phyloP scores from a whole-genome alignment of 164 flowering plant species.

The Vitis riparia region DNA sequence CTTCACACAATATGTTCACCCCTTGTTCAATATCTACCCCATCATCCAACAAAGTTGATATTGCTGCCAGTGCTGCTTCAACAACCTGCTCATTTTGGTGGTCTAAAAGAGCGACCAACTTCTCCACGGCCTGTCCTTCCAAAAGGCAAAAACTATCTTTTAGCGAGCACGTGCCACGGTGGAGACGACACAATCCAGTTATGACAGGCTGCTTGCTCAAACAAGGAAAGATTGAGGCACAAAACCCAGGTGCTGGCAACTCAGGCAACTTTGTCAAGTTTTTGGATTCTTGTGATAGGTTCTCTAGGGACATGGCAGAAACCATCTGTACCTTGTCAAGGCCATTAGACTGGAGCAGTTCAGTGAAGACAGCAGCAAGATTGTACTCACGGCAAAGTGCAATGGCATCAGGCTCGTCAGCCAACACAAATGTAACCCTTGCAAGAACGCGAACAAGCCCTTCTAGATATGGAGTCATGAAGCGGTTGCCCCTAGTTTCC shows the following conservation, averaged over 20 bases:
- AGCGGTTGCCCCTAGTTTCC: constrained; percentile 68
- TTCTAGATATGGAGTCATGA: constrained; percentile 77
- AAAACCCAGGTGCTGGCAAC: constrained; percentile 60
- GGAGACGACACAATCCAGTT: constrained; percentile 69
- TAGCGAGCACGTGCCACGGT: constrained; percentile 70
- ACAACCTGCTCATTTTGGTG: constrained; percentile 81
- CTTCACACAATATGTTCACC: constrained; percentile 55
- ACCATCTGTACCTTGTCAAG: constrained; percentile 86
- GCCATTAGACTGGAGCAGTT: constrained; percentile 75
- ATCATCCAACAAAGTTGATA: constrained; percentile 82
- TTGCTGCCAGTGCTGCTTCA: constrained; percentile 84
- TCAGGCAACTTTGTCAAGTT: constrained; percentile 66
- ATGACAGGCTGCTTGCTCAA: constrained; percentile 61
- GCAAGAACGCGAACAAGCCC: constrained; percentile 82
- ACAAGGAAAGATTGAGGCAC: constrained; percentile 69
- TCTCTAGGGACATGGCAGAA: constrained; percentile 85
- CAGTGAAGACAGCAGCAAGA: constrained; percentile 68
- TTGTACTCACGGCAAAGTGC: constrained; percentile 60
- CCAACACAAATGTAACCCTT: constrained; percentile 73
- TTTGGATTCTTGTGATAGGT: constrained; percentile 66
- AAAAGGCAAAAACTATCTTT: constrained; percentile 77
- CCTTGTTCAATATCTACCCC: constrained; percentile 78
- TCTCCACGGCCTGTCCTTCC: constrained; percentile 77
- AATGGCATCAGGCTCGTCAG: constrained; percentile 58
- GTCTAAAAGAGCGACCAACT: constrained; percentile 77